Base-by-base conservation (phyloP, 257 asterid species). In the Jaltomata sinuosa region DNA sequence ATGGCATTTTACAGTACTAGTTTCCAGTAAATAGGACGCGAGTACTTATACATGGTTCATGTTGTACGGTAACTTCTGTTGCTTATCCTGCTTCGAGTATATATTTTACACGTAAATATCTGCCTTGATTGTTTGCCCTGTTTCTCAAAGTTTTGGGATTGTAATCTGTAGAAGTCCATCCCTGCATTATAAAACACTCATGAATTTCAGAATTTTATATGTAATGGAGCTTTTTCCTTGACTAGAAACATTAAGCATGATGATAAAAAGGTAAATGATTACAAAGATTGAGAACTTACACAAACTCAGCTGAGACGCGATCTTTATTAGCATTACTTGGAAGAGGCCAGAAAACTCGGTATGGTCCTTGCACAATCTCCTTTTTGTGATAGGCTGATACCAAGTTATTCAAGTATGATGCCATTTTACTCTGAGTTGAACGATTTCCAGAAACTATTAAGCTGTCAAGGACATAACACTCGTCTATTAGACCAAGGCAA, bases 361-460 rank as follows among this genome's bases (percentile, higher is more conserved):
- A 93, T 36, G 95, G 98, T 81, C 98, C 98, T 52, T 81, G 90
- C 10, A 83, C 47, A 85, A 93, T 92, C 89, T 93, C 98, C 90
- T 88, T 87, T 89, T 83, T 89, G 86, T 89, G 94, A 84, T 89
- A 92, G 53, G 87, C 85, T 81, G 92, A 86, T 49, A 72, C 79
- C 19, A 92, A 86, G 67, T 87, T 83, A 64, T 85, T 80, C 42
- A 91, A 80, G 83, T 62, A 74, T 77, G 54, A 25, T 65, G 68
- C 79, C 11, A 49, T 83, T 82, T 85, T 88, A 84, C 88, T 83
- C 82, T 83, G 88, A 61, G 81, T 84, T 68, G 91, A 85, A n/a
- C 94, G 93, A 32, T 79, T 89, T 50, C 98, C 98, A 11, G 87
- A 86, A 72, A 95, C 90, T 40, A 88, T 85, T 90, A 95, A 89